phyloP scores from a whole-genome alignment of 306 rosid species.

The Dryas octopetala region DNA sequence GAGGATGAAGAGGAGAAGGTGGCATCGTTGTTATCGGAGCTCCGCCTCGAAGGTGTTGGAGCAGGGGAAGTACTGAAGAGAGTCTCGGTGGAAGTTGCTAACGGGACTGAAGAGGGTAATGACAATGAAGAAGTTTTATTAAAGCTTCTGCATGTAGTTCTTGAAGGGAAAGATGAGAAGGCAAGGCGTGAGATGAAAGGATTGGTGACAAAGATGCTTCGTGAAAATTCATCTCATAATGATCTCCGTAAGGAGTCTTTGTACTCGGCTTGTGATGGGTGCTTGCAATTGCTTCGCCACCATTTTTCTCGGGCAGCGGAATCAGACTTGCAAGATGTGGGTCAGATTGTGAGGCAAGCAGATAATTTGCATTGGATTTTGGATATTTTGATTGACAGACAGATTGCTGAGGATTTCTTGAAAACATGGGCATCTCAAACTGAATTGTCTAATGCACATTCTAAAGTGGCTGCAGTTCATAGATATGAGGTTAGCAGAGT shows the following conservation, averaged over 20 bases:
- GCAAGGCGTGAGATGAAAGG: slow-evolving; percentile 96
- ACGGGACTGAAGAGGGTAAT: slow-evolving; percentile 67
- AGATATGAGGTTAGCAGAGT: slow-evolving; percentile 92
- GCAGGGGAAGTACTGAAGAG: slow-evolving; percentile 92
- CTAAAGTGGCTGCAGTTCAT: slow-evolving; percentile 81
- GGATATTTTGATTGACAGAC: slow-evolving; percentile 91
- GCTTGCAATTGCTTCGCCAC: slow-evolving; percentile 64
- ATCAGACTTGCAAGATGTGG: slow-evolving; percentile 60
- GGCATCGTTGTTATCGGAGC: slow-evolving; percentile 84
- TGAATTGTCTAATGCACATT: slow-evolving; percentile 75
- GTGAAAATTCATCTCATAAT: slow-evolving; percentile 70
- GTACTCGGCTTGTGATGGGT: slow-evolving; percentile 73
- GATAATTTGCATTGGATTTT: slow-evolving; percentile 94
- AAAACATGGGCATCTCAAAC: slow-evolving; percentile 84
- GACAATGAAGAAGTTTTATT: slow-evolving; percentile 85
- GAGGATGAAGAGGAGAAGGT: slow-evolving; percentile 99
- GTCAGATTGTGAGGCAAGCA: slow-evolving; percentile 83
- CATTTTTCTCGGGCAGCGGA: slow-evolving; percentile 62
- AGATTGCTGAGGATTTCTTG: slow-evolving; percentile 89
- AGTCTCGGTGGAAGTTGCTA: slow-evolving; percentile 66
- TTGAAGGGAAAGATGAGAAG: slow-evolving; percentile 98
- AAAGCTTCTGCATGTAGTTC: slow-evolving; percentile 90
- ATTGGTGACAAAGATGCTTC: slow-evolving; percentile 90
- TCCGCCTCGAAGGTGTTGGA: slow-evolving; percentile 81
- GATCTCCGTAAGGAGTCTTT: slow-evolving; percentile 86